These are phyloP conservation scores for Kalaharituber pfeilii DNA, from an alignment of 2,329 filamentous ascomycete genomes.

Conservation along the genomic window DNA sequence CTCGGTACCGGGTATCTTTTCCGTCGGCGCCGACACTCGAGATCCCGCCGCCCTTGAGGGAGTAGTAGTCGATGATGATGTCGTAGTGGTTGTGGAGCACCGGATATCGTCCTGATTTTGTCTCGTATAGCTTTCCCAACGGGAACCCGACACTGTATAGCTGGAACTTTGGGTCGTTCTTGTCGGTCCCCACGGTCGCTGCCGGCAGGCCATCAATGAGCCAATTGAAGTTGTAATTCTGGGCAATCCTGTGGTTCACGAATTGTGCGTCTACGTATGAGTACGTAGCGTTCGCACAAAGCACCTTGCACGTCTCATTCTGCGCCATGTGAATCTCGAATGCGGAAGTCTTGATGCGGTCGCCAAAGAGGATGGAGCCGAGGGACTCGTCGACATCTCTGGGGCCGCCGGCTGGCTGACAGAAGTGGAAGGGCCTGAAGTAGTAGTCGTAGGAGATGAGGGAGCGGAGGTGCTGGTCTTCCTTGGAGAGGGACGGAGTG, in stretches of 20 bases:
- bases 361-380: conserved; percentile 91
- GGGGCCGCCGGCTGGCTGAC: conserved; percentile 57
- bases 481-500: conserved; percentile 60
- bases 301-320: conserved; percentile 71
- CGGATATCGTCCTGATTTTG: conserved; percentile 38
- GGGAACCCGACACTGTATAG: conserved; percentile 76
- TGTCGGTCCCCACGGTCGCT: conserved; percentile 64
- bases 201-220: conserved; percentile 86
- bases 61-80: conserved; percentile 82
- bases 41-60: conserved; percentile 33
- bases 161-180: conserved; percentile 44
- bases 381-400: conserved; percentile 71
- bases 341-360: conserved; percentile 91
- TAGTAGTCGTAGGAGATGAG: conserved; percentile 96
- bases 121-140: conserved; percentile 41
- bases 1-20: conserved; percentile 53
- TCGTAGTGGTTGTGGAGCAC: conserved; percentile 90
- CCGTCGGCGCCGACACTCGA: background rate
- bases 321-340: conserved; percentile 73
- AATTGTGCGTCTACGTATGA: conserved; percentile 53
- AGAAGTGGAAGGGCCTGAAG: conserved; percentile 72
- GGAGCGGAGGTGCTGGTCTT: conserved; percentile 71
- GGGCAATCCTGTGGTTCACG: conserved; percentile 62
- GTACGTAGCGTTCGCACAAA: conserved; percentile 54
- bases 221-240: conserved; percentile 90